Evolutionary conservation across 768 basidiomycete species (phyloP).

Genomic region (Termitomyces titanicus): DNA sequence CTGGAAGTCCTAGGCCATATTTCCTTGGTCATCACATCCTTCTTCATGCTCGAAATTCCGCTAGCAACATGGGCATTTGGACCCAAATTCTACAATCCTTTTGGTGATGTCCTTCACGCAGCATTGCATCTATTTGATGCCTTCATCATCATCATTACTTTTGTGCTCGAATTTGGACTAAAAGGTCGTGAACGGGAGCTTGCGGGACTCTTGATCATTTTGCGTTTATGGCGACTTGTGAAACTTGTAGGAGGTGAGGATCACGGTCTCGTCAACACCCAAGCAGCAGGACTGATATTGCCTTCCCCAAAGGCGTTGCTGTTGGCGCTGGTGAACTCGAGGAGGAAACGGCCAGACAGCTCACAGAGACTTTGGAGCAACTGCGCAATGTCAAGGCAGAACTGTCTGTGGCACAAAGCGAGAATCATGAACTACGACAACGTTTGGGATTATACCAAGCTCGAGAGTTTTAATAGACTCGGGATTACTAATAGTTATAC

Average conservation of each 20-base stretch:
- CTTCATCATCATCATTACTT: slow-evolving; percentile 65
- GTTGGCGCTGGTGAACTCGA: slow-evolving; percentile 71
- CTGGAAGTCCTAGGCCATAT: slow-evolving; percentile 57
- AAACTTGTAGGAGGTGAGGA: slow-evolving; percentile 57
- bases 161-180: slow-evolving; percentile 67
- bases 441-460: slow-evolving; percentile 22
- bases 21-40: slow-evolving; percentile 63
- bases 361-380: slow-evolving; percentile 45
- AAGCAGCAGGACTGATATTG: neutral
- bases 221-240: slow-evolving; percentile 80
- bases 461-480: neutral
- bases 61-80: slow-evolving; percentile 67
- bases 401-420: slow-evolving; percentile 41
- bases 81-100: slow-evolving; percentile 56
- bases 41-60: slow-evolving; percentile 80
- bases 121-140: slow-evolving; percentile 74
- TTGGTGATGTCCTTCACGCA: slow-evolving; percentile 49
- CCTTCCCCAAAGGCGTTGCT: slow-evolving; percentile 52
- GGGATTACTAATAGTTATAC: neutral
- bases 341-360: slow-evolving; percentile 47
- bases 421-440: slow-evolving; percentile 51
- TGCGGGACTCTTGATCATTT: slow-evolving; percentile 61
- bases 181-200: slow-evolving; percentile 69
- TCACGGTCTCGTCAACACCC: neutral
- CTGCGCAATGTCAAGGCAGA: slow-evolving; percentile 42